Percentiles rank a stretch among this genome's conserved stretches.
Evolutionary conservation across 345 rosid genomes (phyloP).

Genomic region (Euclidium syriacum): DNA sequence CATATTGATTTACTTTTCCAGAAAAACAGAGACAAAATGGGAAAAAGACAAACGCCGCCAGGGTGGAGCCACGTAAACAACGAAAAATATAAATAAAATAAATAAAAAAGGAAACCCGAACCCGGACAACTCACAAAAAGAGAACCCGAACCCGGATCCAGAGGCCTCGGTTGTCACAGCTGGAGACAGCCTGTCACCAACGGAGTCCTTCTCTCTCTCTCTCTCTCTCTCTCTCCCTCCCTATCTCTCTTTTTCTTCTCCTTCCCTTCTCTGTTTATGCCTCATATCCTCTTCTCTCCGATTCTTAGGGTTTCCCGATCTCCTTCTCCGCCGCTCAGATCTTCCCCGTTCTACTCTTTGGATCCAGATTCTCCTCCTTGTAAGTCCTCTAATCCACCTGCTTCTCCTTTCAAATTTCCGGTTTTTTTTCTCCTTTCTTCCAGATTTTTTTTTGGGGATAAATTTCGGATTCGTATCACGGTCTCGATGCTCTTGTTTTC

Average conservation of each 20-base stretch:
- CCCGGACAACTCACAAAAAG: constrained; percentile 16
- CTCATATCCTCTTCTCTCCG: constrained; percentile 11
- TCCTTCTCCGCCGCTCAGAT: constrained; percentile 24
- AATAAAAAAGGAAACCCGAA: background rate
- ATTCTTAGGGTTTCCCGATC: constrained; percentile 47
- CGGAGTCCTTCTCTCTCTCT: constrained; percentile 44
- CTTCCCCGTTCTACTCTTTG: constrained; percentile 25
- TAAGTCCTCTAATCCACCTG: constrained; percentile 42
- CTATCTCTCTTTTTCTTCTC: constrained; percentile 20
- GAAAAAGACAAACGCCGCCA: constrained; percentile 26
- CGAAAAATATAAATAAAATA: too few relatives aligned
- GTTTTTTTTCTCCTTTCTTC: background rate
- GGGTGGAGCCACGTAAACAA: constrained; percentile 28
- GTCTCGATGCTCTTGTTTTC: background rate
- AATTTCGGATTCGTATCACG: background rate
- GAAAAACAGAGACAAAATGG: constrained; percentile 1
- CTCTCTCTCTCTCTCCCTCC: constrained; percentile 16
- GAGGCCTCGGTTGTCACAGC: constrained; percentile 63
- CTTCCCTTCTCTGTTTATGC: constrained; percentile 8
- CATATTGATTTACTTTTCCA: background rate
- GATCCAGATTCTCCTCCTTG: constrained; percentile 53
- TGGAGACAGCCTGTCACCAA: constrained; percentile 99
- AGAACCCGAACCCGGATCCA: constrained; percentile 34
- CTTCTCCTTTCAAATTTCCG: constrained; percentile 15
- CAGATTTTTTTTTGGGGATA: background rate